These are phyloP conservation scores for Clavulina sp. DNA, from an alignment of 768 basidiomycete species.

Conservation along the genomic window DNA sequence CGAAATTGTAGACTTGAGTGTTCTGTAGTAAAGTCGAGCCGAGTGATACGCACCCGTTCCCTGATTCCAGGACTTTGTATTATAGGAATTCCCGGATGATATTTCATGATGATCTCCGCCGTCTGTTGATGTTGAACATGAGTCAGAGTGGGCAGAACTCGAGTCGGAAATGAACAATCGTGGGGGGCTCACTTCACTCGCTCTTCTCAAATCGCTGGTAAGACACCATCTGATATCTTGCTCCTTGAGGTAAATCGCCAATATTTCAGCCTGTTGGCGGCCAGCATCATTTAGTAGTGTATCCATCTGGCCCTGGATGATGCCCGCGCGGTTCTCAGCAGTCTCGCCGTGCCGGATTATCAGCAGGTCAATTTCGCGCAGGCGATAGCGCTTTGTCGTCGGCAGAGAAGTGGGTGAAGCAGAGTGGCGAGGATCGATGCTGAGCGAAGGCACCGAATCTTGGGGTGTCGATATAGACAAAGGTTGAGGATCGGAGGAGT, in stretches of 20 bases:
- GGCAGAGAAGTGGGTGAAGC: too few species aligned
- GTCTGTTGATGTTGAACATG: slow-evolving; percentile 5
- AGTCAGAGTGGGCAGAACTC: background rate
- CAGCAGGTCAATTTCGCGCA: too few species aligned
- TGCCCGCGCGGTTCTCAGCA: slow-evolving; percentile 6
- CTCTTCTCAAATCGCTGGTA: slow-evolving; percentile 16
- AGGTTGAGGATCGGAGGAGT: too few species aligned
- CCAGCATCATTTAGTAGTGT: slow-evolving; percentile 12
- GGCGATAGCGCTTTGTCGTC: too few species aligned
- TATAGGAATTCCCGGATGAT: slow-evolving; percentile 3
- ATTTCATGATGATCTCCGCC: slow-evolving; percentile 4
- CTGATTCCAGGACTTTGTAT: background rate
- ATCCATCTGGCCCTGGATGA: slow-evolving; percentile 14
- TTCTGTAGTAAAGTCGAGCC: too few species aligned
- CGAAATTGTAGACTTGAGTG: too few species aligned
- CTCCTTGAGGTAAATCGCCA: slow-evolving; percentile 9
- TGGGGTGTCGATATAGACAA: too few species aligned
- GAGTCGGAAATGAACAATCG: background rate
- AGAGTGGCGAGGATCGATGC: too few species aligned
- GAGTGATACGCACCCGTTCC: background rate
- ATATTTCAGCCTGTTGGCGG: slow-evolving; percentile 7
- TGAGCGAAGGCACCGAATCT: too few species aligned
- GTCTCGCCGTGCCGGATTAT: too few species aligned
- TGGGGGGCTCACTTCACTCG: slow-evolving; percentile 16
- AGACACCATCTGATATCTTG: slow-evolving; percentile 15